Percentiles rank a stretch among this genome's conserved stretches.
Evolutionary conservation across 345 rosid genomes (phyloP).

Genomic region (Pelargonium nanum): DNA sequence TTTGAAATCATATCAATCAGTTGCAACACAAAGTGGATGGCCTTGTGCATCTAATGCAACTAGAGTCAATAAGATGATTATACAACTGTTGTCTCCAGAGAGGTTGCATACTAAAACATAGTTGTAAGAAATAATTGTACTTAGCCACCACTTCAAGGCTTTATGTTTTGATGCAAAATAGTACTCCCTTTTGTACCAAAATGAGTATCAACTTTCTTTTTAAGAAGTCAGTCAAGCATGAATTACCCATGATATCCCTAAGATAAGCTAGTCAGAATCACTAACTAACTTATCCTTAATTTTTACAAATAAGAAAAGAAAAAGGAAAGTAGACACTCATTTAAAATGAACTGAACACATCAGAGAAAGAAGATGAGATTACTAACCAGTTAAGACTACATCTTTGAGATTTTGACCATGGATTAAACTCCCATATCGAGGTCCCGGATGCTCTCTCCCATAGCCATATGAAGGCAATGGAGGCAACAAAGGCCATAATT

Average conservation of each 20-base stretch:
- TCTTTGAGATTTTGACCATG: constrained; percentile 62
- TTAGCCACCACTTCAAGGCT: not conserved
- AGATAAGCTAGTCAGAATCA: too few species aligned
- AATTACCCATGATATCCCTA: too few species aligned
- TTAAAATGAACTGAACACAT: not conserved
- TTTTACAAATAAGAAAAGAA: too few species aligned
- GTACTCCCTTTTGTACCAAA: too few species aligned
- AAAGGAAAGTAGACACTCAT: too few species aligned
- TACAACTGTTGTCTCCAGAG: not conserved
- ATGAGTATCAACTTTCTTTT: too few species aligned
- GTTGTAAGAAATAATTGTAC: too few species aligned
- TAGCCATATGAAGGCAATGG: constrained; percentile 56
- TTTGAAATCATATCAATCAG: not conserved
- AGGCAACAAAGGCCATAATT: constrained; percentile 51
- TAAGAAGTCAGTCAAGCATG: too few species aligned
- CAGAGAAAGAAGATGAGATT: constrained; percentile 3
- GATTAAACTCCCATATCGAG: constrained; percentile 52
- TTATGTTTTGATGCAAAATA: not conserved
- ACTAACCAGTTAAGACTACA: constrained; percentile 46
- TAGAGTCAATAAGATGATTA: not conserved
- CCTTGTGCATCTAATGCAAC: not conserved
- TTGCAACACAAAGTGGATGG: not conserved
- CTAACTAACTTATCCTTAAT: too few species aligned
- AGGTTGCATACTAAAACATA: not conserved
- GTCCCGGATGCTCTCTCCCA: constrained; percentile 61